A percentile compares a stretch with the other conserved stretches of the same genome.
phyloP scores from a whole-genome alignment of 1,284 basidiomycete genomes.

The Rhizopogon parksii region DNA sequence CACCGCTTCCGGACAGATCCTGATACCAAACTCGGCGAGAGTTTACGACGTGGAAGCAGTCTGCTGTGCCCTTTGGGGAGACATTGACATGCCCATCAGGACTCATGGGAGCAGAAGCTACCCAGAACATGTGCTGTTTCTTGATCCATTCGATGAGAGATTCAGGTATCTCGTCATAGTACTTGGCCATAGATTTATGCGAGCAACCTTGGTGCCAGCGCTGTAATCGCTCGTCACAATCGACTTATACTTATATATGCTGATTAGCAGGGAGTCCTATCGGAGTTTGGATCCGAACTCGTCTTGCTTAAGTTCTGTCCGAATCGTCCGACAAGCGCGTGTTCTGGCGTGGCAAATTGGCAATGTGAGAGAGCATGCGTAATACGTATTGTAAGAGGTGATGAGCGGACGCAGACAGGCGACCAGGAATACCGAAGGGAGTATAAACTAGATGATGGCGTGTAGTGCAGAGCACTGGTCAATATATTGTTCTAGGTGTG shows the following conservation, averaged over 20 bases:
- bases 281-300: neutral
- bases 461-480: no score
- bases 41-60: constrained; percentile 43
- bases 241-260: constrained; percentile 1
- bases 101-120: constrained; percentile 49
- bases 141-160: constrained; percentile 41
- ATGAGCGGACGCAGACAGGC: no score
- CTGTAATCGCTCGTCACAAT: neutral
- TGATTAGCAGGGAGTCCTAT: neutral
- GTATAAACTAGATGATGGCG: no score
- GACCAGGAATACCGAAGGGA: no score
- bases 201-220: neutral
- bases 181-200: constrained; percentile 36
- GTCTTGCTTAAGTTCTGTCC: no score
- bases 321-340: no score
- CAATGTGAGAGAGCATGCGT: no score
- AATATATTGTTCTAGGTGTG: no score
- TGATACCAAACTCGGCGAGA: constrained; percentile 49
- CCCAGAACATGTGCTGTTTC: constrained; percentile 49
- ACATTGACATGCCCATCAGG: constrained; percentile 47
- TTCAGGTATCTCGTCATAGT: constrained; percentile 42
- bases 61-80: constrained; percentile 45
- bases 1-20: constrained; percentile 49
- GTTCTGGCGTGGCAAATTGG: no score
- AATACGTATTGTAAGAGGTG: no score